Percentiles rank a stretch among this genome's conserved stretches.
These are phyloP conservation scores for Colletotrichum sp. DNA, from an alignment of 2,329 filamentous ascomycete genomes.

Conservation along the genomic window DNA sequence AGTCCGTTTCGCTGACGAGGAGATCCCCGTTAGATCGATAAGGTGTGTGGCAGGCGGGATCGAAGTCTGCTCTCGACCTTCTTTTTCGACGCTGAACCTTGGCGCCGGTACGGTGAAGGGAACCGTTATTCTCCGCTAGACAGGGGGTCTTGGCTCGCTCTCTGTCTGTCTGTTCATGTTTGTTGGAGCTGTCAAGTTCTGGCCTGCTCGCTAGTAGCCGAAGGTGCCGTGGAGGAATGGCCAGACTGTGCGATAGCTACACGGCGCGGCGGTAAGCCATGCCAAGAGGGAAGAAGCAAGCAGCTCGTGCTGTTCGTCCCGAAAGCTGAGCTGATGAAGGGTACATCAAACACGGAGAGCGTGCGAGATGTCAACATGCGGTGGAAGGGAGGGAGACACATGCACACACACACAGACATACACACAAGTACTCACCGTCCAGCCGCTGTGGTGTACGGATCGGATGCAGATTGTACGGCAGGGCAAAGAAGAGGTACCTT, in stretches of 20 bases:
- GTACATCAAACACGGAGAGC: background rate
- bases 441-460: background rate
- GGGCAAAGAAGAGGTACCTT: background rate
- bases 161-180: background rate
- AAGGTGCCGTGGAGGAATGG: background rate
- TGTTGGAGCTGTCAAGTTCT: background rate
- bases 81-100: background rate
- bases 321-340: background rate
- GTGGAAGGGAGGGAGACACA: background rate
- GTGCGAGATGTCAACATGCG: background rate
- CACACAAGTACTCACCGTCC: background rate
- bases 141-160: background rate
- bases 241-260: background rate
- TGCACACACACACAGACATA: background rate
- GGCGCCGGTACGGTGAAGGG: background rate
- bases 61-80: background rate
- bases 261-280: background rate
- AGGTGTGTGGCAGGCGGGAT: background rate
- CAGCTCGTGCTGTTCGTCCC: background rate
- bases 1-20: background rate
- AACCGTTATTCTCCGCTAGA: background rate
- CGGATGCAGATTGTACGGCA: background rate
- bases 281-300: conserved; percentile 5
- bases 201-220: background rate
- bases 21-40: conserved; percentile 12